phyloP scores from a whole-genome alignment of 495 filamentous ascomycete genomes.

The Hamigera avellanea region DNA sequence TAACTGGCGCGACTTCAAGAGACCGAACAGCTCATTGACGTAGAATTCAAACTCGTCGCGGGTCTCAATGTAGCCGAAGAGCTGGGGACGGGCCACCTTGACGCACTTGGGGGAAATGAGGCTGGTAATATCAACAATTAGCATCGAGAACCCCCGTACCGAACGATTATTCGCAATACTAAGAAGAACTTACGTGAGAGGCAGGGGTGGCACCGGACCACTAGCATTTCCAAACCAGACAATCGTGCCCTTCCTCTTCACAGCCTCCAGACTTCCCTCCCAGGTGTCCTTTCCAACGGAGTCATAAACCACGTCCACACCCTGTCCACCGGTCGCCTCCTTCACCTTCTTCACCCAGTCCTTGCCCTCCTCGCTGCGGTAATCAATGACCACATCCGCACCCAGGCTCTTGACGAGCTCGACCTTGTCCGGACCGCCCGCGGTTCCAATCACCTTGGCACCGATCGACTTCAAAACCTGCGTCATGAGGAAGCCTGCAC shows the following conservation, averaged over 20 bases:
- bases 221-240: constrained; percentile 83
- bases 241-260: constrained; percentile 74
- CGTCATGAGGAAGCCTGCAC: constrained; percentile 66
- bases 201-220: constrained; percentile 67
- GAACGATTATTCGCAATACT: no score
- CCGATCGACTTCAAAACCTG: constrained; percentile 66
- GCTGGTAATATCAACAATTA: constrained; percentile 7
- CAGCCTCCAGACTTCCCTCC: constrained; percentile 65
- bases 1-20: constrained; percentile 56
- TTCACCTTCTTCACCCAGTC: constrained; percentile 53
- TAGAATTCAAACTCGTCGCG: constrained; percentile 68
- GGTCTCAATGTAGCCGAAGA: constrained; percentile 66
- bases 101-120: constrained; percentile 67
- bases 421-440: constrained; percentile 61
- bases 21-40: constrained; percentile 58
- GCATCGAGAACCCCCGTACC: constrained; percentile 1
- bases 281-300: constrained; percentile 82
- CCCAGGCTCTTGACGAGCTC: constrained; percentile 55
- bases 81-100: constrained; percentile 61
- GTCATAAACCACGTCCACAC: constrained; percentile 77
- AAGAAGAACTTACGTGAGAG: constrained; percentile 45
- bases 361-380: constrained; percentile 49
- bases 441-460: constrained; percentile 75
- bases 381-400: constrained; percentile 64
- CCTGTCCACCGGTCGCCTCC: constrained; percentile 58